Conservation (phyloP, 345 rosid species). For the Murraya paniculata region DNA sequence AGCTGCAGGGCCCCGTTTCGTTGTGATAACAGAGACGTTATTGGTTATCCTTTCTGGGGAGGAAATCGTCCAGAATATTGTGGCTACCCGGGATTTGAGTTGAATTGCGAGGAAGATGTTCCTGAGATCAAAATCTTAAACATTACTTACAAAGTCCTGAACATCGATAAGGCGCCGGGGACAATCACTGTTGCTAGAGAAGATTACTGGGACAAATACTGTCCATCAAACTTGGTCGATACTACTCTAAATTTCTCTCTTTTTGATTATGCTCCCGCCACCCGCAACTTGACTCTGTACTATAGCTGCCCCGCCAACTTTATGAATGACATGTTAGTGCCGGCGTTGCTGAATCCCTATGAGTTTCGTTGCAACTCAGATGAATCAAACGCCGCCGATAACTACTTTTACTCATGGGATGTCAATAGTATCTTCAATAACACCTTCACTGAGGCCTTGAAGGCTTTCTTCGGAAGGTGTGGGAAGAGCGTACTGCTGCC, state of each 20-base stretch:
- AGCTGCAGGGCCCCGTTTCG: constrained; percentile 19
- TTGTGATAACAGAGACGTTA: constrained; percentile 14
- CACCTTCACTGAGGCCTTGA: fast-evolving
- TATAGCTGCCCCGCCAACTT: neutral
- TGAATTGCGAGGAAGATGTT: neutral
- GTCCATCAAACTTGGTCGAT: neutral
- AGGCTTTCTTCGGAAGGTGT: neutral
- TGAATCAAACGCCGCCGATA: neutral
- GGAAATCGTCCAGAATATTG: constrained; percentile 13
- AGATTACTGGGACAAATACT: neutral
- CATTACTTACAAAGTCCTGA: neutral
- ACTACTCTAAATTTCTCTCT: neutral
- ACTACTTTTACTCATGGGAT: neutral
- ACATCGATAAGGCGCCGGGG: neutral
- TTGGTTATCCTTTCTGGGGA: constrained; percentile 38
- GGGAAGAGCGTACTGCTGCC: neutral
- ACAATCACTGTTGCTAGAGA: neutral
- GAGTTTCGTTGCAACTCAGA: neutral
- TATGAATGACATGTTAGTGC: neutral
- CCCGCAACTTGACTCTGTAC: neutral
- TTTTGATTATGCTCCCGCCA: neutral
- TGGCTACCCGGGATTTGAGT: neutral
- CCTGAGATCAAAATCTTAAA: neutral
- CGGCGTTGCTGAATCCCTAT: fast-evolving
- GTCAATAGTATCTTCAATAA: neutral